A percentile compares a stretch with the other conserved stretches of the same genome.
Evolutionary conservation across 1,284 basidiomycete species (phyloP).

Genomic region (Marasmius fiardii): DNA sequence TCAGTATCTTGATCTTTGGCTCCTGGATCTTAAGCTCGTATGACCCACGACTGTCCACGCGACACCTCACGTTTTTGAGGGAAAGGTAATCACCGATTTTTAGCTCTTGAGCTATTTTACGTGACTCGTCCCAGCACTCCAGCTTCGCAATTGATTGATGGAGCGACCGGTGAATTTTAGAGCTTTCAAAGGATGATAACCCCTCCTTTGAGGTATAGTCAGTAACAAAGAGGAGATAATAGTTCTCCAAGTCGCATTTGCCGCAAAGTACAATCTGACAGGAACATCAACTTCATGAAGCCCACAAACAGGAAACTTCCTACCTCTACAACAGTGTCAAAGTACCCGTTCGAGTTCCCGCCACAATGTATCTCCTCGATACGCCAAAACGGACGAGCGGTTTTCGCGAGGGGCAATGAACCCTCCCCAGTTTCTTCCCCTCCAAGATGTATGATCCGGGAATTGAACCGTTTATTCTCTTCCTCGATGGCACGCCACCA

Average conservation of each 20-base stretch:
- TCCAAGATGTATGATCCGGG: slow-evolving; percentile 19
- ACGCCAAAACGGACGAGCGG: slow-evolving; percentile 40
- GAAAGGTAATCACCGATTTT: slow-evolving; percentile 47
- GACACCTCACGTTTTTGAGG: slow-evolving; percentile 54
- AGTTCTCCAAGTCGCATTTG: slow-evolving; percentile 26
- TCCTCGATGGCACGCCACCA: slow-evolving; percentile 52
- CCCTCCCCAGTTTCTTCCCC: slow-evolving; percentile 8
- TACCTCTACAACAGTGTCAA: slow-evolving; percentile 70
- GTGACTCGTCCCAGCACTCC: slow-evolving; percentile 54
- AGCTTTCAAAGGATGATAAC: background rate
- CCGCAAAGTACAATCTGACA: slow-evolving; percentile 47
- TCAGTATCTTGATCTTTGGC: slow-evolving; percentile 41
- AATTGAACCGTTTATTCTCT: slow-evolving; percentile 17
- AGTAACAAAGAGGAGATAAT: slow-evolving; percentile 59
- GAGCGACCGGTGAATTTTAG: slow-evolving; percentile 8
- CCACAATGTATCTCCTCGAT: slow-evolving; percentile 48
- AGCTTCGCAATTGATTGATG: slow-evolving; percentile 47
- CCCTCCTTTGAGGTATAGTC: slow-evolving; percentile 54
- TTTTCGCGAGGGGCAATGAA: slow-evolving; percentile 5
- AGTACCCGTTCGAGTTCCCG: slow-evolving; percentile 47
- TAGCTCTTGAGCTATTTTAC: slow-evolving; percentile 38
- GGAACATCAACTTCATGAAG: background rate
- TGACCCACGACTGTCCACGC: slow-evolving; percentile 32
- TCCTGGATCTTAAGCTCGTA: slow-evolving; percentile 53
- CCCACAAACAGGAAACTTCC: slow-evolving; percentile 14